A percentile compares a stretch with the other conserved stretches of the same genome.
These are phyloP conservation scores for Reutealis trisperma DNA, from an alignment of 345 rosid species.

Conservation along the genomic window DNA sequence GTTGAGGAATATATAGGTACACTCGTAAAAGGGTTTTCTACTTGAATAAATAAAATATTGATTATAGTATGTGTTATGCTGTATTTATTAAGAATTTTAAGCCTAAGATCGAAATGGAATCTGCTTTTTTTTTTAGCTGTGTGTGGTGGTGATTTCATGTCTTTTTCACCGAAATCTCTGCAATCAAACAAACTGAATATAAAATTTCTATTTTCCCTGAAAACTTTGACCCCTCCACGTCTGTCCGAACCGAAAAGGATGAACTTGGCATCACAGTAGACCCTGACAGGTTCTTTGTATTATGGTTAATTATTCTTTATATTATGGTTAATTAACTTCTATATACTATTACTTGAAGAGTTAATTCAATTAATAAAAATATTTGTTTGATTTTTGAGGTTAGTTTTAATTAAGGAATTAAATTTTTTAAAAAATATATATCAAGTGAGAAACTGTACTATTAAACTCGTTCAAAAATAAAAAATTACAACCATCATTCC, in stretches of 20 bases:
- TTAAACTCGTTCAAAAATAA: no score
- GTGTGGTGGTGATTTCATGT: constrained; percentile 30
- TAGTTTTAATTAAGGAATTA: no score
- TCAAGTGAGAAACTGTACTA: no score
- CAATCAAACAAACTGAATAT: constrained; percentile 25
- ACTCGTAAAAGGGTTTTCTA: not conserved
- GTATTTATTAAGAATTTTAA: constrained; percentile 9
- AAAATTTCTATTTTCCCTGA: constrained; percentile 14
- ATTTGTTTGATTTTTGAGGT: no score
- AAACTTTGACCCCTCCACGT: constrained; percentile 43
- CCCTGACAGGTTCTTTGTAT: constrained; percentile 24
- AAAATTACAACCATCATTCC: no score
- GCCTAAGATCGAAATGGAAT: constrained; percentile 32
- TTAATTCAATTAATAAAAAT: no score
- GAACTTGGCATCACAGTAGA: constrained; percentile 22
- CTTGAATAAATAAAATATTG: constrained; percentile 9
- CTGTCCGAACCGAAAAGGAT: constrained; percentile 29
- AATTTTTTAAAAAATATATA: no score
- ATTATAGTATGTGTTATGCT: constrained; percentile 6
- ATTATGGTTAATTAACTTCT: not conserved
- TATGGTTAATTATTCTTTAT: constrained; percentile 9
- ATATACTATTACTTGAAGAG: no score
- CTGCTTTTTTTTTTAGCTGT: constrained; percentile 13
- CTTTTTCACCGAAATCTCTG: constrained; percentile 54
- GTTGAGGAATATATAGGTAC: constrained; percentile 33